These are phyloP conservation scores for Crucihimalaya himalaica DNA, from an alignment of 345 rosid species.

Conservation along the genomic window DNA sequence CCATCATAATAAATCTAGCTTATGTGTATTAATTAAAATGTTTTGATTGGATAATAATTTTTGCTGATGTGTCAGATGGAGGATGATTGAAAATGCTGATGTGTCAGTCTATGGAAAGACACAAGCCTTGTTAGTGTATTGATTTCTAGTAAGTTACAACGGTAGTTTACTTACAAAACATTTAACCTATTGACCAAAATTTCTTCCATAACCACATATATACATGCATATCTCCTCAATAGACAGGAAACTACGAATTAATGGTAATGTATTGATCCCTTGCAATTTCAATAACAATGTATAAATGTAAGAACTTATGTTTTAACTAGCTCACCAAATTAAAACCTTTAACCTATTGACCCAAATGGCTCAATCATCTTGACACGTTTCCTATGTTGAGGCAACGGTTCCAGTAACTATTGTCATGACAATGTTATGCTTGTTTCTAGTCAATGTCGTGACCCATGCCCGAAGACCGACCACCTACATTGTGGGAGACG, in stretches of 20 bases:
- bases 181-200: too few relatives aligned
- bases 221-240: not conserved
- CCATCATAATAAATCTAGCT: too few relatives aligned
- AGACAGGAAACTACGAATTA: too few relatives aligned
- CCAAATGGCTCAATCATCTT: constrained; percentile 9
- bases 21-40: too few relatives aligned
- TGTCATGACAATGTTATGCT: not conserved
- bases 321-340: not conserved
- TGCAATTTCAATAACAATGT: not conserved
- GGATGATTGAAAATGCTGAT: too few relatives aligned
- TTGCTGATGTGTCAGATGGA: too few relatives aligned
- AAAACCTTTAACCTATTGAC: not conserved
- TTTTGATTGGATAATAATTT: too few relatives aligned
- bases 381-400: not conserved
- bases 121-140: too few relatives aligned
- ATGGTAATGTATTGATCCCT: not conserved
- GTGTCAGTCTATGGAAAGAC: too few relatives aligned
- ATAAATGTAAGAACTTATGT: not conserved
- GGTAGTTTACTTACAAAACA: too few relatives aligned
- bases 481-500: constrained; percentile 15
- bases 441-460: not conserved
- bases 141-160: too few relatives aligned
- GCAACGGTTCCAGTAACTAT: not conserved
- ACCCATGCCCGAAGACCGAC: not conserved
- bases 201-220: too few relatives aligned